Evolutionary conservation across 1,139 yeast species (phyloP).

Genomic region (Yamadazyma siamensis): DNA sequence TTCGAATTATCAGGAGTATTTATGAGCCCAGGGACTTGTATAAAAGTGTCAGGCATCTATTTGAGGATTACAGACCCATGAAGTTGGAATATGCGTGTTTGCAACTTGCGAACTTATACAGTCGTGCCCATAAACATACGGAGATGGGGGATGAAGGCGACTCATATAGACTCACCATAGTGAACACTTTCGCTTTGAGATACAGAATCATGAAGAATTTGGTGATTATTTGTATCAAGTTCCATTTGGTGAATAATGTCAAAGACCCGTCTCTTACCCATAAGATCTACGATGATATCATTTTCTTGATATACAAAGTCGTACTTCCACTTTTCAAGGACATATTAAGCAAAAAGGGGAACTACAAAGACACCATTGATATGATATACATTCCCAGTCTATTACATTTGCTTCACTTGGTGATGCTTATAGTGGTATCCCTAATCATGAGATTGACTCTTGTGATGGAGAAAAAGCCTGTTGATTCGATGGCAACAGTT

Average conservation of each 20-base stretch:
- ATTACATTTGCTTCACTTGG: slow-evolving; percentile 3
- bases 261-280: not conserved
- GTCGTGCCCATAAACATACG: not conserved
- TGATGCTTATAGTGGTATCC: slow-evolving; percentile 1
- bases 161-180: slow-evolving; percentile 1
- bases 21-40: slow-evolving; percentile 5
- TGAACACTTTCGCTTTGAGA: slow-evolving; percentile 2
- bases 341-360: slow-evolving; percentile 1
- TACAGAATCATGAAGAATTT: slow-evolving; percentile 1
- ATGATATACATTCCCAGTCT: slow-evolving; percentile 3
- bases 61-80: slow-evolving; percentile 1
- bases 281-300: slow-evolving; percentile 2
- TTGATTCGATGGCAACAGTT: not conserved
- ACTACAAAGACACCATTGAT: slow-evolving; percentile 1
- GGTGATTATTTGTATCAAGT: slow-evolving; percentile 1
- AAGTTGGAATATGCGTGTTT: slow-evolving; percentile 3
- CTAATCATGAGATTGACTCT: slow-evolving; percentile 3
- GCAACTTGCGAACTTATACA: not conserved
- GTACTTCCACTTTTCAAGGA: slow-evolving; percentile 1
- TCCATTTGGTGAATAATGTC: slow-evolving; percentile 2
- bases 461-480: slow-evolving; percentile 1
- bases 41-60: slow-evolving; percentile 2
- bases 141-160: not conserved
- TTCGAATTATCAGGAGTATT: slow-evolving; percentile 1
- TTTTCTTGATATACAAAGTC: slow-evolving; percentile 1